These are phyloP conservation scores for Penicillium sp. DNA, from an alignment of 2,329 filamentous ascomycete genomes.

Conservation along the genomic window DNA sequence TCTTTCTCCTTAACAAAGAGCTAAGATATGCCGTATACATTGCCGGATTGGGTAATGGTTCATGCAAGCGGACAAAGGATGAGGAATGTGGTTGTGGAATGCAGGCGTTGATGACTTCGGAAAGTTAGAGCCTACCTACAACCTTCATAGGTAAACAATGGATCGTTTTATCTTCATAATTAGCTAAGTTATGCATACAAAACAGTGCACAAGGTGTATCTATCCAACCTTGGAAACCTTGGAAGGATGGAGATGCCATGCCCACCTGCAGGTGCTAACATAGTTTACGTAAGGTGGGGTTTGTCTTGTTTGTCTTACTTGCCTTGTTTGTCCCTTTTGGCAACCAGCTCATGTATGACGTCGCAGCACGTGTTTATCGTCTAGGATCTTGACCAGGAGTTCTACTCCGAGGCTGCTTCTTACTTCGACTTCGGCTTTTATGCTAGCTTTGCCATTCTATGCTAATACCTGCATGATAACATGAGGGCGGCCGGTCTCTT, in stretches of 20 bases:
- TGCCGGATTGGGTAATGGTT: background rate
- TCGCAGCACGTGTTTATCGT: constrained; percentile 10
- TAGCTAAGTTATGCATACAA: background rate
- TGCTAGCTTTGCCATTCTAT: constrained; percentile 1
- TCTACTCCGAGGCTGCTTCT: background rate
- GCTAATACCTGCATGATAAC: constrained; percentile 26
- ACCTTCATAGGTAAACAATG: background rate
- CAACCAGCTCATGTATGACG: background rate
- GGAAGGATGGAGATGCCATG: no score
- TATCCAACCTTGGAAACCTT: no score
- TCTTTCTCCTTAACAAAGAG: background rate
- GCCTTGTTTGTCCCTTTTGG: background rate
- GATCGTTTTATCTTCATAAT: background rate
- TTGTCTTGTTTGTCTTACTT: background rate
- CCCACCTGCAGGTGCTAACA: no score
- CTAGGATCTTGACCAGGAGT: background rate
- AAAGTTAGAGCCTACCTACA: background rate
- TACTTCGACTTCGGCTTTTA: background rate
- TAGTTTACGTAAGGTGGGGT: no score
- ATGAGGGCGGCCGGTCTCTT: constrained; percentile 52
- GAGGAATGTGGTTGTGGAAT: constrained; percentile 9
- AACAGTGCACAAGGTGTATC: background rate
- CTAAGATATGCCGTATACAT: background rate
- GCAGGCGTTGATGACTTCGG: background rate
- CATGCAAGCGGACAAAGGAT: constrained; percentile 1